These are phyloP conservation scores for Cordyceps cicadae DNA, from an alignment of 2,329 filamentous ascomycete species.

Conservation along the genomic window DNA sequence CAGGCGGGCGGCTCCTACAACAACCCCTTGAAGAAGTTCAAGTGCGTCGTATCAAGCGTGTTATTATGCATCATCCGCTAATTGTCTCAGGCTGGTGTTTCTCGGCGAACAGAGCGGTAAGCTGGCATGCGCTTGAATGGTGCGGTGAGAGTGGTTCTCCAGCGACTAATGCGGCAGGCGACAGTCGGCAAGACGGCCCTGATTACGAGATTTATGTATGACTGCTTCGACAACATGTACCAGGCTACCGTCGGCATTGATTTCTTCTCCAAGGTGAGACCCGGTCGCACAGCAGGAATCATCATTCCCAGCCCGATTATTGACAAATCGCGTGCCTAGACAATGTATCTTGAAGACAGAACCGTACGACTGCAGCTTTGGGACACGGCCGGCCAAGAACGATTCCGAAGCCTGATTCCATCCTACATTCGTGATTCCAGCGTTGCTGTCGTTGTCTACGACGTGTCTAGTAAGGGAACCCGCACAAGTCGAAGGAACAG, in stretches of 20 bases:
- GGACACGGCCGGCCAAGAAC: constrained; percentile 97
- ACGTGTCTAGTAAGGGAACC: constrained; percentile 67
- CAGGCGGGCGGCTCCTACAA: constrained; percentile 82
- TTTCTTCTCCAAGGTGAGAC: constrained; percentile 85
- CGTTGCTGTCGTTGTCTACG: constrained; percentile 97
- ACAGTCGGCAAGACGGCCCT: constrained; percentile 96
- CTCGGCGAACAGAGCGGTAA: constrained; percentile 96
- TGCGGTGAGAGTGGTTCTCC: constrained; percentile 9
- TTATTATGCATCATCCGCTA: constrained; percentile 16
- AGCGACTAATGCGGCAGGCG: constrained; percentile 18
- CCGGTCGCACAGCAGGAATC: not conserved
- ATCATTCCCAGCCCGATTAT: not conserved
- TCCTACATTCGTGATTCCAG: constrained; percentile 98
- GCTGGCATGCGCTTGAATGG: constrained; percentile 25
- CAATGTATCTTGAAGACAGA: constrained; percentile 98
- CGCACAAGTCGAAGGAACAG: constrained; percentile 7
- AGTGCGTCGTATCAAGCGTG: constrained; percentile 46
- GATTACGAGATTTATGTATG: constrained; percentile 99
- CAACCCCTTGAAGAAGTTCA: constrained; percentile 99
- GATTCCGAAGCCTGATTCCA: constrained; percentile 93
- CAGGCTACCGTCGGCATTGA: constrained; percentile 99
- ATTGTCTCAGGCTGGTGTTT: constrained; percentile 71
- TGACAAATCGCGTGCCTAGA: constrained; percentile 40
- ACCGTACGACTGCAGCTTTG: constrained; percentile 95
- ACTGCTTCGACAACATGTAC: constrained; percentile 99